These are phyloP conservation scores for Panicum miliaceum DNA, from an alignment of 176 grass and related monocot species.

Conservation along the genomic window DNA sequence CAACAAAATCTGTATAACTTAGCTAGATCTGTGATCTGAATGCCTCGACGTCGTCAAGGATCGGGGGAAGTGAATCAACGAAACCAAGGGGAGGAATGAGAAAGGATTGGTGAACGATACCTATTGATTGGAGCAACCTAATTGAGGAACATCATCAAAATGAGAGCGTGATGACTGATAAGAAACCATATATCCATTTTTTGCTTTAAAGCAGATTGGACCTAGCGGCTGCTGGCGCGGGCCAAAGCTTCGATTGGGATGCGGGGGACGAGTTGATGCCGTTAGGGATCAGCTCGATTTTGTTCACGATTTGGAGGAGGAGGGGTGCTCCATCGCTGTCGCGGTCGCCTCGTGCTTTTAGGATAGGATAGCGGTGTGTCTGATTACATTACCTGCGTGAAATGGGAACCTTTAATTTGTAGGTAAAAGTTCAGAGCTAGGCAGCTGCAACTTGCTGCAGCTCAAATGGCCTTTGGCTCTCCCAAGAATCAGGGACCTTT, in stretches of 20 bases:
- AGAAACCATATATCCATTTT: too few relatives aligned
- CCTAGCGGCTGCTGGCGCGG: neutral
- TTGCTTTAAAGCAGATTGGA: neutral
- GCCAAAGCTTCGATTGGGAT: neutral
- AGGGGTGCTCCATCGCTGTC: neutral
- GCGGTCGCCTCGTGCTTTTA: neutral
- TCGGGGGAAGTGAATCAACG: too few relatives aligned
- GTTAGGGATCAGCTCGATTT: neutral
- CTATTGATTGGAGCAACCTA: too few relatives aligned
- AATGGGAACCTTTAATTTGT: neutral
- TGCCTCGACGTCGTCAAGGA: too few relatives aligned
- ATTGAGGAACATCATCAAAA: too few relatives aligned
- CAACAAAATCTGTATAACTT: too few relatives aligned
- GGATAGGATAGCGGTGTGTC: neutral
- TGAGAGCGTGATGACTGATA: too few relatives aligned
- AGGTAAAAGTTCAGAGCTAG: neutral
- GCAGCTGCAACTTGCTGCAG: neutral
- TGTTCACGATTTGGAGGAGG: slow-evolving; percentile 19
- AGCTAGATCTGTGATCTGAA: too few relatives aligned
- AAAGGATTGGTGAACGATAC: too few relatives aligned
- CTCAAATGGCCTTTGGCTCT: neutral
- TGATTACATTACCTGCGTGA: neutral
- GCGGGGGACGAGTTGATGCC: neutral
- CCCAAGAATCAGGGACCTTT: neutral
- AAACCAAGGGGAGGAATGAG: too few relatives aligned